Base-by-base conservation (phyloP, 2,329 filamentous ascomycete species). In the Microsporum audouinii region DNA sequence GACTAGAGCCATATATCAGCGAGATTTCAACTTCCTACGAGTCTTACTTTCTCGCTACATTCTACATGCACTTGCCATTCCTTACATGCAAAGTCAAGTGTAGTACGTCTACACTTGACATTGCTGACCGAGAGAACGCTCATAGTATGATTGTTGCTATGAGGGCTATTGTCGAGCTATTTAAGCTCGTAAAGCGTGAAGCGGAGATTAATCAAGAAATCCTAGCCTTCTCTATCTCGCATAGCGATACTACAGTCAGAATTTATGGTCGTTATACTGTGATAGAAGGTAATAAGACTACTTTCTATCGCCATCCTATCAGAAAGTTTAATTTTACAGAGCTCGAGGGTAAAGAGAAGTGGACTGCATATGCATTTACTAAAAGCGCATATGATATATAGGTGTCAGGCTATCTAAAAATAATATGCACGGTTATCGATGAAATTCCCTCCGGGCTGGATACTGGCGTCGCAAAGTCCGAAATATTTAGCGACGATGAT, bases 1-100 rank as follows among this genome's bases (percentile, higher is more conserved):
- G 75, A 68, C 65, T 81, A 5, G 61, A 66, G 5, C 72, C 73
- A 5, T 75, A 75, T 53, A 60, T 71, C 10, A 65, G 65, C 58
- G 57, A 64, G 14, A 59, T 63, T 31, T 68, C 69, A 12, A 70
- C 76, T 60, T 66, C 27, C 33, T 45, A 43, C 38, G 43, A n/a
- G 34, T 80, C 73, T 23, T 73, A 68, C 63, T 78, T 80, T 59
- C 76, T 78, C 70, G 74, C 66, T 6, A 81, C 76, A 8, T 76
- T 72, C 59, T 68, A 74, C 3, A 79, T 80, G 71, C 78, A 76
- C 69, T 80, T 82, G 63, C 77, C 77, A 2, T 82, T 80, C 63
- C 68, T 82, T 0, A 75, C 75, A 0, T 78, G 73, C 66, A 76
- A 82, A 66, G 77, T 80, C 0, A 79, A 80, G 66, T 78, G 73